Conservation (phyloP, 805 yeast genomes). For the Tetrapisispora arboricola region DNA sequence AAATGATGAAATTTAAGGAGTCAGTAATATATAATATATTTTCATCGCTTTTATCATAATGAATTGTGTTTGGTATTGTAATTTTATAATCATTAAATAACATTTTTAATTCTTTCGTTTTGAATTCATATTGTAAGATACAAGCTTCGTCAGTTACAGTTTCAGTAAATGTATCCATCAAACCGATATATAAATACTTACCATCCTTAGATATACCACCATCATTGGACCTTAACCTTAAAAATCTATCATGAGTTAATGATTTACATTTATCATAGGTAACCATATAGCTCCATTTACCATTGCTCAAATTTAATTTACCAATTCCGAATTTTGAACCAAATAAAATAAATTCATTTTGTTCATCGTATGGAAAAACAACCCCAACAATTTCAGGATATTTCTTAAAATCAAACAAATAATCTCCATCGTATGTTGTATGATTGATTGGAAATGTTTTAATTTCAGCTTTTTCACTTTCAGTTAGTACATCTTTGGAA, state of each 20-base stretch:
- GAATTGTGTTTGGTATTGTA: slow-evolving; percentile 64
- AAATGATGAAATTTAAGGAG: slow-evolving; percentile 38
- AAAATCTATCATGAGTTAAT: slow-evolving; percentile 23
- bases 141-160: slow-evolving; percentile 40
- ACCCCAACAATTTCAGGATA: slow-evolving; percentile 50
- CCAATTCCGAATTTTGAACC: slow-evolving; percentile 63
- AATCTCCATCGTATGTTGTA: slow-evolving; percentile 8
- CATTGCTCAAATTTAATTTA: slow-evolving; percentile 35
- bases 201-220: slow-evolving; percentile 75
- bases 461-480: slow-evolving; percentile 16
- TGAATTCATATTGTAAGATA: slow-evolving; percentile 34
- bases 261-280: slow-evolving; percentile 28
- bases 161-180: slow-evolving; percentile 54
- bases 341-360: slow-evolving; percentile 37
- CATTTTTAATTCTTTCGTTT: slow-evolving; percentile 20
- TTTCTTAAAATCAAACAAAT: slow-evolving; percentile 7
- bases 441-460: slow-evolving; percentile 15
- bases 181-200: slow-evolving; percentile 59
- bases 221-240: slow-evolving; percentile 59
- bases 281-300: slow-evolving; percentile 30
- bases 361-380: slow-evolving; percentile 47
- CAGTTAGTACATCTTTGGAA: not conserved
- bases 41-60: slow-evolving; percentile 35
- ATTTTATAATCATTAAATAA: slow-evolving; percentile 31
- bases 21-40: slow-evolving; percentile 44